phyloP scores from a whole-genome alignment of 1,284 basidiomycete genomes.

The Marasmius oreades region DNA sequence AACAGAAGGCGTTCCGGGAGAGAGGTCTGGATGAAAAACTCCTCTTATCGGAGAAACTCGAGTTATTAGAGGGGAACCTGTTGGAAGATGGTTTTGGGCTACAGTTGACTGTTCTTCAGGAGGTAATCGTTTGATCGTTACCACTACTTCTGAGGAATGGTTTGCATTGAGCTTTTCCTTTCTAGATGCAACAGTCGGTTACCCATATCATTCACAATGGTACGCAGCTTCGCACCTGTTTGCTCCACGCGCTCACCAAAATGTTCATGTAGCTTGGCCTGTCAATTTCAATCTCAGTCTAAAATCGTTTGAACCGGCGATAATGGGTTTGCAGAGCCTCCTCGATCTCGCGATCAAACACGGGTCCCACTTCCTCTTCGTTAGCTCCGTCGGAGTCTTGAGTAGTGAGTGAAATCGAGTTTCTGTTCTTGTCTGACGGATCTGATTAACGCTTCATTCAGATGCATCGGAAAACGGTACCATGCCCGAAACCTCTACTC shows the following conservation, averaged over 20 bases:
- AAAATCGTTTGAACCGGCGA: conserved; percentile 30
- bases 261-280: conserved; percentile 29
- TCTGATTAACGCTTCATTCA: too few relatives aligned
- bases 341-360: conserved; percentile 33
- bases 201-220: conserved; percentile 17
- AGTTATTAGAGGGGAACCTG: conserved; percentile 19
- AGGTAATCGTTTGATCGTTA: conserved; percentile 6
- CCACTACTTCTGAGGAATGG: background rate
- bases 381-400: conserved; percentile 25
- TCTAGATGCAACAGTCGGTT: background rate
- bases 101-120: conserved; percentile 5
- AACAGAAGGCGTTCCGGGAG: conserved; percentile 12
- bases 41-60: conserved; percentile 14
- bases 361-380: conserved; percentile 21
- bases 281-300: conserved; percentile 37
- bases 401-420: conserved; percentile 12
- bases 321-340: conserved; percentile 31
- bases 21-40: conserved; percentile 16
- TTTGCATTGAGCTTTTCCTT: background rate
- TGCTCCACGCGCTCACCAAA: background rate
- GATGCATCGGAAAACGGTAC: too few relatives aligned
- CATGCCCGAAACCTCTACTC: too few relatives aligned
- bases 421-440: too few relatives aligned
- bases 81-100: conserved; percentile 13
- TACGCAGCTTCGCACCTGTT: background rate